These are phyloP conservation scores for Colletotrichum trifolii DNA, from an alignment of 2,329 filamentous ascomycete species.

Conservation along the genomic window DNA sequence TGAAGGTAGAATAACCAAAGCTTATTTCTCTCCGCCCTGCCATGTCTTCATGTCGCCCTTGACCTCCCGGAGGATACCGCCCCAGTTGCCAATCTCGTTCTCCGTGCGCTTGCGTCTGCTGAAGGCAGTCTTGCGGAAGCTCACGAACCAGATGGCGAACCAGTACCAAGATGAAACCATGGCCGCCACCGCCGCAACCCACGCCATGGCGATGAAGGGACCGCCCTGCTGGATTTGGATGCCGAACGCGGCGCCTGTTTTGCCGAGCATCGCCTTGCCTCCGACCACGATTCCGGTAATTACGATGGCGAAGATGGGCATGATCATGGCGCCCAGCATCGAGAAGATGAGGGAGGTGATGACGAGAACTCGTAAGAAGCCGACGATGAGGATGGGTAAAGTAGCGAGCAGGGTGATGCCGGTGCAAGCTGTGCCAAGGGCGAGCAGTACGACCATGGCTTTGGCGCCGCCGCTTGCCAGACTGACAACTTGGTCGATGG, in stretches of 20 bases:
- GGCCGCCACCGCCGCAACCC: constrained; percentile 36
- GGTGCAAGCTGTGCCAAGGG: constrained; percentile 32
- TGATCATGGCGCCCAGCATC: constrained; percentile 16
- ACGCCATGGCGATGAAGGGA: constrained; percentile 37
- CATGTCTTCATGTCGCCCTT: constrained; percentile 36
- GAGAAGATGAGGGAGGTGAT: constrained; percentile 32
- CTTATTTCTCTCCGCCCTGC: constrained; percentile 31
- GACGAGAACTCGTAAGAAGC: constrained; percentile 31
- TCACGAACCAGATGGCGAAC: constrained; percentile 42
- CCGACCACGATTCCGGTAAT: constrained; percentile 35
- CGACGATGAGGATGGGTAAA: constrained; percentile 32
- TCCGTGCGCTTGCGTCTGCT: constrained; percentile 37
- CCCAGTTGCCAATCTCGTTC: constrained; percentile 39
- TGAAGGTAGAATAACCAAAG: neutral
- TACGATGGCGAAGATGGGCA: constrained; percentile 35
- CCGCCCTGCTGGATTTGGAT: constrained; percentile 33
- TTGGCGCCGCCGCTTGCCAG: constrained; percentile 36
- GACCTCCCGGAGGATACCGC: constrained; percentile 39
- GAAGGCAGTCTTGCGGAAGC: constrained; percentile 38
- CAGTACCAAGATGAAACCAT: constrained; percentile 35
- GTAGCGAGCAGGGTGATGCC: constrained; percentile 38
- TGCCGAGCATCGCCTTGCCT: constrained; percentile 22
- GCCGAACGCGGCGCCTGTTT: constrained; percentile 31
- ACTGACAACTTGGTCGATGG: constrained; percentile 32
- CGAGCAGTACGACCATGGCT: constrained; percentile 37